Percentiles rank a stretch among this genome's conserved stretches.
Evolutionary conservation across 192 early-diverging fungal species (phyloP).

Genomic region (Rhizophagus sp.): DNA sequence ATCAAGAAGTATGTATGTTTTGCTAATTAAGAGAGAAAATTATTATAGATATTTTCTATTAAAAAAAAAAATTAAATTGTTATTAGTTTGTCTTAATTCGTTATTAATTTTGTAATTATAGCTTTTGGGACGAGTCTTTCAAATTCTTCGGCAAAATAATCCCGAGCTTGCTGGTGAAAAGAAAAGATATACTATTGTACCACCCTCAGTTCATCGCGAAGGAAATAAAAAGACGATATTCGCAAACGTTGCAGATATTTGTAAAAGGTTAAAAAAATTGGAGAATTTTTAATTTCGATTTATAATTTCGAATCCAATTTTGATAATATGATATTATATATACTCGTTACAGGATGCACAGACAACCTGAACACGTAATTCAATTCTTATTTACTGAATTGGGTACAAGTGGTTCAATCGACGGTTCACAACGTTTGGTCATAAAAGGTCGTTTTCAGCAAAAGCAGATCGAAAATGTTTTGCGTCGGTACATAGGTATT

Average conservation of each 20-base stretch:
- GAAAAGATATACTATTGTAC: slow-evolving; percentile 91
- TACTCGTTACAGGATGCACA: slow-evolving; percentile 70
- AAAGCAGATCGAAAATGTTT: slow-evolving; percentile 97
- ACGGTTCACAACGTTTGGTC: slow-evolving; percentile 84
- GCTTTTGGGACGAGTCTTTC: slow-evolving; percentile 89
- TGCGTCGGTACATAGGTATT: slow-evolving; percentile 92
- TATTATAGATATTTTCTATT: not conserved
- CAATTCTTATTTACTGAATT: slow-evolving; percentile 98
- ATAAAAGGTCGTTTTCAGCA: slow-evolving; percentile 99
- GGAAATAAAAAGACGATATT: slow-evolving; percentile 96
- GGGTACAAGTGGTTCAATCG: slow-evolving; percentile 96
- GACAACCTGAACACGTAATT: slow-evolving; percentile 94
- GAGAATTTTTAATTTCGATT: not conserved
- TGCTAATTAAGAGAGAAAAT: not conserved
- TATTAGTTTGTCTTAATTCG: not conserved
- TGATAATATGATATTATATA: not conserved
- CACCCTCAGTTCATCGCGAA: slow-evolving; percentile 88
- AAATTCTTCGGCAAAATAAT: slow-evolving; percentile 90
- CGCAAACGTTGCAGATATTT: slow-evolving; percentile 95
- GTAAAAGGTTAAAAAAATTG: slow-evolving; percentile 60
- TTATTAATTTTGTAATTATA: slow-evolving; percentile 35
- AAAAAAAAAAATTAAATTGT: too few species aligned
- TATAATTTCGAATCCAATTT: not conserved
- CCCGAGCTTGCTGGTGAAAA: slow-evolving; percentile 90
- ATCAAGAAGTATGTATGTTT: slow-evolving; percentile 66